Evolutionary conservation across 345 rosid genomes (phyloP).

Genomic region (Brassica rapa): DNA sequence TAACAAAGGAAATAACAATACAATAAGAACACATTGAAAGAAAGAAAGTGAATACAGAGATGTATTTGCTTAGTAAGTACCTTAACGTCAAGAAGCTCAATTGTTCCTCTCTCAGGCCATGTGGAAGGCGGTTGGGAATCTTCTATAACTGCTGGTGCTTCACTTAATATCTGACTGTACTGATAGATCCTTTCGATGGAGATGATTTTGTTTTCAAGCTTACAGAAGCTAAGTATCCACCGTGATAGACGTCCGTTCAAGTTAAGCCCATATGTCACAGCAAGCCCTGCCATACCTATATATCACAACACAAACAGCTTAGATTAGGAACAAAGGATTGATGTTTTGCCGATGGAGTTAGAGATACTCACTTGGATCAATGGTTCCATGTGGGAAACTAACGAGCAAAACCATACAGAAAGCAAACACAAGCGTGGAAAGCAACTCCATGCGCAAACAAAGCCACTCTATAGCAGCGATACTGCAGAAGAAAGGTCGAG

Average conservation of each 20-base stretch:
- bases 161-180: constrained; percentile 84
- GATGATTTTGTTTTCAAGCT: constrained; percentile 96
- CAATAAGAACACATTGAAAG: constrained; percentile 12
- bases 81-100: constrained; percentile 84
- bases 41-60: neutral
- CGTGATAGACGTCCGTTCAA: constrained; percentile 93
- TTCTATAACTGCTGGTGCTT: constrained; percentile 72
- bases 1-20: constrained; percentile 17
- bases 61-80: constrained; percentile 48
- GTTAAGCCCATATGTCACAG: constrained; percentile 98
- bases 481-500: constrained; percentile 98
- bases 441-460: constrained; percentile 96
- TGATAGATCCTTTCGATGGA: constrained; percentile 97
- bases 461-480: constrained; percentile 99
- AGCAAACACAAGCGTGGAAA: constrained; percentile 93
- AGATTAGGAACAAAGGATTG: constrained; percentile 20
- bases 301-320: constrained; percentile 33
- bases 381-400: constrained; percentile 93
- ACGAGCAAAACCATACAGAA: constrained; percentile 98
- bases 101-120: constrained; percentile 89
- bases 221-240: constrained; percentile 99
- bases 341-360: neutral
- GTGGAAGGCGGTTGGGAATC: constrained; percentile 65
- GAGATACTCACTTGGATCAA: constrained; percentile 87
- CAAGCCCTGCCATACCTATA: constrained; percentile 99